Base-by-base conservation (phyloP, 2,329 filamentous ascomycete species). In the Cephalotrichum gorgonifer region DNA sequence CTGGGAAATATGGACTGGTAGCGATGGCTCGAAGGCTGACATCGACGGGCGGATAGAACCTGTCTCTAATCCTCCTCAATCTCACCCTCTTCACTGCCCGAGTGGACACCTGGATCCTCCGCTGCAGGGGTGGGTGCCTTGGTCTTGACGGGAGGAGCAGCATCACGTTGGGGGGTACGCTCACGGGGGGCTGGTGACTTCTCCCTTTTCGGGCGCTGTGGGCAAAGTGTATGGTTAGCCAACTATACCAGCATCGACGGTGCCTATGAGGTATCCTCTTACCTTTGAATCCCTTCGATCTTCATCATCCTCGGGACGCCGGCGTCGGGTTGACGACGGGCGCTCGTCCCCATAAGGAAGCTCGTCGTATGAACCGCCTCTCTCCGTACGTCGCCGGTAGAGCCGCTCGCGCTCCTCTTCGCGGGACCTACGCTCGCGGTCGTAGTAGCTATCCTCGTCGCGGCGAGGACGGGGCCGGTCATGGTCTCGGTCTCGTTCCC, bases 31-130 rank as follows among this genome's bases (percentile, higher is more conserved):
- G n/a, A n/a, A n/a, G n/a, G n/a, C n/a, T n/a, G n/a, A n/a, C n/a
- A n/a, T n/a, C n/a, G n/a, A n/a, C n/a, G n/a, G n/a, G n/a, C n/a
- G n/a, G n/a, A n/a, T n/a, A n/a, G n/a, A n/a, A n/a, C n/a, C n/a
- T n/a, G n/a, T n/a, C 12, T 20, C 61, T 70, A 80, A 57, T 81
- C 78, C 72, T 97, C 90, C 67, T 95, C 93, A 58, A 98, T 97
- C 71, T 98, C 93, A 47, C 93, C 93, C 67, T 98, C 93, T 69
- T 98, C 93, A 61, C 90, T 96, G 48, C 93, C 93, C 51, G 86
- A 91, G 59, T 86, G 83, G 50, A 89, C 73, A 50, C 74, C 78
- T 44, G 74, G 71, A 47, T 80, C 72, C 55, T 86, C 81, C 58
- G 70, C 70, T 33, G 54, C 52, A n/a, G 54, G 45, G 31, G 54